Base-by-base conservation (phyloP, 345 rosid genomes). In the Eucalyptus tenuipes region DNA sequence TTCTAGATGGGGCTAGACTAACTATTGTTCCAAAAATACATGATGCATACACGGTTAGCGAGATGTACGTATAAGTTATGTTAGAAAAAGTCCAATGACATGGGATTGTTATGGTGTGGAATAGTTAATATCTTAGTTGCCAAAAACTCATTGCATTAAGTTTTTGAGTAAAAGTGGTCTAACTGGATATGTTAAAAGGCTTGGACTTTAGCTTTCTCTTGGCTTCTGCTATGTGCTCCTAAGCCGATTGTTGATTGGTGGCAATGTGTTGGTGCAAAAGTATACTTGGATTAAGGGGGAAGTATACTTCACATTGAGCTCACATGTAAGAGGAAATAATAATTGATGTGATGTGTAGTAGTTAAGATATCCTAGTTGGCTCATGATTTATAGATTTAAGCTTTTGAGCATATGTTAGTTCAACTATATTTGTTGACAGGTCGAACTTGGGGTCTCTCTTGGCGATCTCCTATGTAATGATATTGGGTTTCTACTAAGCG, bases 181-280 rank as follows among this genome's bases (percentile, higher is more conserved):
- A 71, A 37, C 13, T 37, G 8, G 27, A 71, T 40, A 10, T 10
- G 45, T 37, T 37, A 10, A 71, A 11, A 6, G 45, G 13, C 8
- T 68, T 20, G 24, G 13, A 33, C 13, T 17, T 33, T 10, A 10
- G 5, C 81, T 71, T 13, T 10, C 27, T 0, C 25, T 37, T 33
- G 81, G 1, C 81, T 71, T 71, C 0, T 10, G 4, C 25, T 18
- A 18, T 1, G 0, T 11, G 4, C 29, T 55, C 27, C 80, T 10
- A 20, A 5, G 80, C 13, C 24, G 0, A 68, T 68, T 6, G 44
- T 68, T 68, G 80, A 68, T 3, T 68, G 24, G 80, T 10, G 81
- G 25, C 81, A 37, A 20, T 2, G 1, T 71, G 4, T 37, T 18
- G 7, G 81, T 71, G 80, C 80, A 68, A 33, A 68, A 0, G 45